These are phyloP conservation scores for Mallotus nudiflorus DNA, from an alignment of 345 rosid species.

Conservation along the genomic window DNA sequence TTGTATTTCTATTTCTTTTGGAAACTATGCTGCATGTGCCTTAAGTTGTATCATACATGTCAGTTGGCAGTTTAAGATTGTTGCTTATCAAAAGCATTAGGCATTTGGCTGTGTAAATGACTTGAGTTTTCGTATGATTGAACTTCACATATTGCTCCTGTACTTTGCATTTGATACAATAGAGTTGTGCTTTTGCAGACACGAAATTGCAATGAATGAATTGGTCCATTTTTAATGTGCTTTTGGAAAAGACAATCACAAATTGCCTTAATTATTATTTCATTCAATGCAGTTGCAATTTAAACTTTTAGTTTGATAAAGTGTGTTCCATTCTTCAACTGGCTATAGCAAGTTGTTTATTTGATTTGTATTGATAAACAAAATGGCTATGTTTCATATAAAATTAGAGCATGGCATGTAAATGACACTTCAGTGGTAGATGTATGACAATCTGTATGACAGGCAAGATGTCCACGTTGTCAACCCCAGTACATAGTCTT, in stretches of 20 bases:
- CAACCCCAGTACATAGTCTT: too few relatives aligned
- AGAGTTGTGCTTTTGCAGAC: neutral
- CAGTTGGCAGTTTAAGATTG: neutral
- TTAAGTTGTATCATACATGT: neutral
- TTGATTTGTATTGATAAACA: neutral
- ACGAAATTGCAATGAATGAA: neutral
- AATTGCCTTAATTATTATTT: slow-evolving; percentile 11
- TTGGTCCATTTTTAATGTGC: neutral
- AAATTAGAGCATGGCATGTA: neutral
- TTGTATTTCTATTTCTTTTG: neutral
- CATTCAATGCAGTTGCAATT: neutral
- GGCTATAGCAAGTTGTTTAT: neutral
- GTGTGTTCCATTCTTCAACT: neutral
- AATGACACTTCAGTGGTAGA: neutral
- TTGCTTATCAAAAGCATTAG: neutral
- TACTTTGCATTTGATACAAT: slow-evolving; percentile 2
- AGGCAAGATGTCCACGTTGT: neutral
- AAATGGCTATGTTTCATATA: slow-evolving; percentile 7
- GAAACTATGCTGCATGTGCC: neutral
- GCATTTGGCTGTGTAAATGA: neutral
- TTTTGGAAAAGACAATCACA: neutral
- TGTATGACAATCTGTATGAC: neutral
- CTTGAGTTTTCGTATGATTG: slow-evolving; percentile 8
- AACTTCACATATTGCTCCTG: neutral
- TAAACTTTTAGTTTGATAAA: neutral